Conservation (phyloP, 768 basidiomycete genomes). For the Galerina sulciceps region DNA sequence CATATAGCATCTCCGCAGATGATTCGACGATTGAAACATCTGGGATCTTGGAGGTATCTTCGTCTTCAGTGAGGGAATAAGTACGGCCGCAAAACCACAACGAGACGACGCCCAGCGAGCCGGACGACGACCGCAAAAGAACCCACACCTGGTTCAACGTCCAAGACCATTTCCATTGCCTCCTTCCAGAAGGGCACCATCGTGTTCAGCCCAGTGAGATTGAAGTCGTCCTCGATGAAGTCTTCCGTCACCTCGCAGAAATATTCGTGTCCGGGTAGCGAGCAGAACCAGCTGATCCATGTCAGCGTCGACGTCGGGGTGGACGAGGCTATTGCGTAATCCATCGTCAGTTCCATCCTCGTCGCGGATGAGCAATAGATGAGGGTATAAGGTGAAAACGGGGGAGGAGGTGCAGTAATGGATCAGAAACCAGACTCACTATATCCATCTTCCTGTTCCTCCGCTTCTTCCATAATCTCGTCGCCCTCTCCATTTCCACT, state of each 20-base stretch:
- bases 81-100: conserved; percentile 2
- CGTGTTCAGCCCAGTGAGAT: conserved; percentile 92
- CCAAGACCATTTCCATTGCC: conserved; percentile 99
- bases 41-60: conserved; percentile 94
- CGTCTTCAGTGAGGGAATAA: conserved; percentile 55
- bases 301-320: conserved; percentile 91
- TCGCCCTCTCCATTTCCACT: conserved; percentile 67
- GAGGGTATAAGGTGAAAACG: conserved; percentile 11
- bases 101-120: no score
- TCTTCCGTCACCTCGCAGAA: conserved; percentile 98
- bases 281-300: conserved; percentile 97
- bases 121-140: conserved; percentile 10
- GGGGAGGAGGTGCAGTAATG: conserved; percentile 18
- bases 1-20: conserved; percentile 96
- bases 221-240: conserved; percentile 99
- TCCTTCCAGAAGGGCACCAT: conserved; percentile 99
- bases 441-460: conserved; percentile 78
- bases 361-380: conserved; percentile 9
- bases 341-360: conserved; percentile 24
- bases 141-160: conserved; percentile 93
- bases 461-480: conserved; percentile 84
- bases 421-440: conserved; percentile 55
- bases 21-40: conserved; percentile 99
- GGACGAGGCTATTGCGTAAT: conserved; percentile 69
- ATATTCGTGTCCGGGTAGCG: conserved; percentile 94